A percentile compares a stretch with the other conserved stretches of the same genome.
phyloP scores from a whole-genome alignment of 192 early-diverging fungal genomes.

The Coemansia sp. region DNA sequence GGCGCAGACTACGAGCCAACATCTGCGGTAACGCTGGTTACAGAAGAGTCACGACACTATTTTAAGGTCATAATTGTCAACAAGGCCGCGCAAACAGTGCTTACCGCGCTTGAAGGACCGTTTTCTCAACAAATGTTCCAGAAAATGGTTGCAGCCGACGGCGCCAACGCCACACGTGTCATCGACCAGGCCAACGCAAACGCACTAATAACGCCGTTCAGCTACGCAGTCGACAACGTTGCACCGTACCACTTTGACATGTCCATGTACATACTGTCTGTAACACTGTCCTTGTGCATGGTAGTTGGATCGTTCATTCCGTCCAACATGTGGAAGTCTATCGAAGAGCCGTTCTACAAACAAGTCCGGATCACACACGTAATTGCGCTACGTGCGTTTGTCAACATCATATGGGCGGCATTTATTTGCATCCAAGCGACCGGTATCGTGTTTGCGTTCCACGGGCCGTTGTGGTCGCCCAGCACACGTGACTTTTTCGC shows the following conservation, averaged over 20 bases:
- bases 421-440: conserved; percentile 34
- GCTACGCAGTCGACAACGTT: conserved; percentile 38
- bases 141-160: conserved; percentile 1
- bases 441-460: conserved; percentile 42
- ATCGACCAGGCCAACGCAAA: conserved; percentile 27
- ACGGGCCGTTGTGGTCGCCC: conserved; percentile 37
- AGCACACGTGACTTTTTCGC: conserved; percentile 39
- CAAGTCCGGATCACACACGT: conserved; percentile 29
- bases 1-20: conserved; percentile 32
- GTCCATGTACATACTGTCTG: conserved; percentile 45
- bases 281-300: conserved; percentile 47
- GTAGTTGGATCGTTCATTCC: conserved; percentile 47
- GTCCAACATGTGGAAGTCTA: conserved; percentile 54
- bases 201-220: conserved; percentile 40
- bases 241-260: conserved; percentile 49
- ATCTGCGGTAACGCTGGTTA: conserved; percentile 25
- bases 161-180: conserved; percentile 2
- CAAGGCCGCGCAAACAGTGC: conserved; percentile 9
- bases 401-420: conserved; percentile 33
- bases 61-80: conserved; percentile 27
- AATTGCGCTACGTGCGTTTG: conserved; percentile 25
- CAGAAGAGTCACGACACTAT: conserved; percentile 47
- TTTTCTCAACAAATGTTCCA: conserved; percentile 32
- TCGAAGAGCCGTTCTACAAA: conserved; percentile 49
- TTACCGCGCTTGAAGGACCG: conserved; percentile 21